Evolutionary conservation across 495 filamentous ascomycete genomes (phyloP), one percentile per base, ranked within the genome.

Genomic region (Rostrohypoxylon terebratum): DNA sequence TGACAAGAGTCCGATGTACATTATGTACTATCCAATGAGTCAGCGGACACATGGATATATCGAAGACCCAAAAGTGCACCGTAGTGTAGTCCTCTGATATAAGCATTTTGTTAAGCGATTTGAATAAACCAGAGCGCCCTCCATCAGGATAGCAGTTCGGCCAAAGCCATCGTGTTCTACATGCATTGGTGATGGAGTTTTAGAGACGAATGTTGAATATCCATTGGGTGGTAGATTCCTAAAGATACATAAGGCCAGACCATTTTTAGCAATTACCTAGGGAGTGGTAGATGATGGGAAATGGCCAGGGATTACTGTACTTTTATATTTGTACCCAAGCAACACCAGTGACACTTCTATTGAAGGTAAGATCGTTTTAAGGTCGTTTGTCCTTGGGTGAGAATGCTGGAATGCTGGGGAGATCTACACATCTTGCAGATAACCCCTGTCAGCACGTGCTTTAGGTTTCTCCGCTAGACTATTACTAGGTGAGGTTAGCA

Each of bases 391-490:
- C 31, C 63, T 58, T 48, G 4, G 53, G 36, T 31, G 44, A 48
- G 31, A 66, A 50, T 59, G 63, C 53, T 50, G 25, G 23, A 18
- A 70, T 21, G 9, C 63, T 53, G 21, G 18, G 28, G 40, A 31
- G 69, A 72, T 72, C 69, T 72, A 63, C 59, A 18, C 11, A 72
- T 68, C 64, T 63, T 72, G 64, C 69, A 68, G 34, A 63, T 68
- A 7, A 68, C 38, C 70, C 70, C 54, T 68, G 70, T 47, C 11
- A 55, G 47, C 70, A 72, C 59, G 63, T 72, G 69, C 63, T 51
- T 47, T 18, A 21, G 50, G 51, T 61, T 44, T 58, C 51, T 55
- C 47, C 44, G 36, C 36, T 42, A 33, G 36, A 20, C 21, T 55
- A 45, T 1, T 45, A 45, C 16, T 25, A 62, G 40, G 34, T 59